Evolutionary conservation across 2,329 filamentous ascomycete species (phyloP).

Genomic region (Aspergillus pseudoglaucus): DNA sequence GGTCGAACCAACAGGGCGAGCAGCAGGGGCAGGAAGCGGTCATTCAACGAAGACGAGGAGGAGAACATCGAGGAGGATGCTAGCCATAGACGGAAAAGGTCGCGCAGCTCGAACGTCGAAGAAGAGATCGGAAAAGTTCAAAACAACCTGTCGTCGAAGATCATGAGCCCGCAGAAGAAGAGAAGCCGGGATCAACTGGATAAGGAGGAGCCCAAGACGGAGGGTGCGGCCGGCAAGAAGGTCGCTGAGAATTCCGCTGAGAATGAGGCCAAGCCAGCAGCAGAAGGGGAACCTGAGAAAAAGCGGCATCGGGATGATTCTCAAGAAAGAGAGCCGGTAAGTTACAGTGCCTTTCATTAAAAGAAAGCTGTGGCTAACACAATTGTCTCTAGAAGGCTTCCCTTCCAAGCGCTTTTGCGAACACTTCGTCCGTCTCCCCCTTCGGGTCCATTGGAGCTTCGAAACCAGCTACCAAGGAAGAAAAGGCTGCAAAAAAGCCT

Average conservation of each 20-base stretch:
- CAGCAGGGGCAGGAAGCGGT: constrained; percentile 29
- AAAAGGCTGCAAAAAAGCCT: constrained; percentile 15
- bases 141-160: constrained; percentile 9
- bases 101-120: constrained; percentile 36
- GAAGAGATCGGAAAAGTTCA: constrained; percentile 14
- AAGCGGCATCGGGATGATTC: constrained; percentile 39
- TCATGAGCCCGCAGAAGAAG: constrained; percentile 37
- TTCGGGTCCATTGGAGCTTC: constrained; percentile 31
- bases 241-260: constrained; percentile 11
- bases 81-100: constrained; percentile 35
- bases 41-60: constrained; percentile 26
- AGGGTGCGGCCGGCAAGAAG: constrained; percentile 10
- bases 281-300: constrained; percentile 35
- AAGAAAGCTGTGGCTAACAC: background rate
- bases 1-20: constrained; percentile 13
- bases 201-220: constrained; percentile 22
- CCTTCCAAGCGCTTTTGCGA: constrained; percentile 36
- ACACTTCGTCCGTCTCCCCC: constrained; percentile 37
- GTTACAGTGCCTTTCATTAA: constrained; percentile 10
- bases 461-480: constrained; percentile 19
- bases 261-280: constrained; percentile 8
- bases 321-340: constrained; percentile 26
- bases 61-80: constrained; percentile 23
- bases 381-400: constrained; percentile 17
- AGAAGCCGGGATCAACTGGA: constrained; percentile 39